Conservation (phyloP, 768 basidiomycete species). For the Russula abietina region DNA sequence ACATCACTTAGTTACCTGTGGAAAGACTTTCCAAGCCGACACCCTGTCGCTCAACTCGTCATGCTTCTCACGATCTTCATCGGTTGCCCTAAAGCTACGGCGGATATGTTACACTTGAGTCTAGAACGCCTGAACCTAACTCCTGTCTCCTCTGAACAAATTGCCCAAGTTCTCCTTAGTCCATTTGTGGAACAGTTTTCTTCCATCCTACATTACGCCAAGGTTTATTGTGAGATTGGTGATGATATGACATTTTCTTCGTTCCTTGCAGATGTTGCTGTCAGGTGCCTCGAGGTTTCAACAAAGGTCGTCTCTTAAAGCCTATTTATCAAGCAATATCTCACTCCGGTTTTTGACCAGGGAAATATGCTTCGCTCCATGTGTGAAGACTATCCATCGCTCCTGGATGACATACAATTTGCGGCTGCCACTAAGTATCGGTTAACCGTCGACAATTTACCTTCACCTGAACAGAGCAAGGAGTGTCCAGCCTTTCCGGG, state of each 20-base stretch:
- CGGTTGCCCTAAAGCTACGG: conserved; percentile 24
- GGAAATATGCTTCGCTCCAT: conserved; percentile 63
- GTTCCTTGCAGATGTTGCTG: conserved; percentile 54
- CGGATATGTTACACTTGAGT: conserved; percentile 35
- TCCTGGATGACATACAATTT: conserved; percentile 40
- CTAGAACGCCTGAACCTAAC: conserved; percentile 50
- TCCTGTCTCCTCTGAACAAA: conserved; percentile 53
- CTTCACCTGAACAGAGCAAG: conserved; percentile 45
- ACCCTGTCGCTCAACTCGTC: conserved; percentile 58
- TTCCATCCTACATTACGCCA: conserved; percentile 43
- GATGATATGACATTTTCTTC: conserved; percentile 35
- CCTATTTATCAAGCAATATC: neutral
- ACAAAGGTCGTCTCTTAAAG: conserved; percentile 36
- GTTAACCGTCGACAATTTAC: conserved; percentile 50
- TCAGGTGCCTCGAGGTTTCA: conserved; percentile 53
- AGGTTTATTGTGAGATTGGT: conserved; percentile 39
- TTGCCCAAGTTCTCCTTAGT: conserved; percentile 56
- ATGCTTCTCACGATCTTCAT: conserved; percentile 68
- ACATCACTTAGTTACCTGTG: conserved; percentile 56
- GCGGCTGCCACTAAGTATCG: conserved; percentile 47
- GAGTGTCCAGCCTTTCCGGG: conserved; percentile 43
- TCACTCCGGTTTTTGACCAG: conserved; percentile 32
- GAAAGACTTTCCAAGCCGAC: conserved; percentile 57
- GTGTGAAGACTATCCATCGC: conserved; percentile 40
- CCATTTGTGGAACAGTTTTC: conserved; percentile 61